A percentile compares a stretch with the other conserved stretches of the same genome.
phyloP scores from a whole-genome alignment of 257 asterid genomes.

The Thymus mandschuricus region DNA sequence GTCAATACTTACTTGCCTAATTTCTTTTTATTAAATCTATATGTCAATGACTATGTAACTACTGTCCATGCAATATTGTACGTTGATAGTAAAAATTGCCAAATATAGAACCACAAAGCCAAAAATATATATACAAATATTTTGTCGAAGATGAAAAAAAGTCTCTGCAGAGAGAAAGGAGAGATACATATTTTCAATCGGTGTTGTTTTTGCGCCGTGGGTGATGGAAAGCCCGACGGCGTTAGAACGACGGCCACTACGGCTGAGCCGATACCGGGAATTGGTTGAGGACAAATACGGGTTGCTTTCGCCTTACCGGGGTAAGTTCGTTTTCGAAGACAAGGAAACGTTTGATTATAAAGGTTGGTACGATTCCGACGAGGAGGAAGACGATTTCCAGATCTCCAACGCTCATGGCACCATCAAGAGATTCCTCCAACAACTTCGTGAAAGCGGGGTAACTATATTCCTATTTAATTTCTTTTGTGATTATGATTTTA shows the following conservation, averaged over 20 bases:
- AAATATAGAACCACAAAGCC: background rate
- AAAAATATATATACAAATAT: background rate
- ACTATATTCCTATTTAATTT: too few relatives aligned
- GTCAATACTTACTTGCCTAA: too few relatives aligned
- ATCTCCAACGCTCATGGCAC: conserved; percentile 16
- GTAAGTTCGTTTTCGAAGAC: conserved; percentile 20
- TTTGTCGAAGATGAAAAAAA: background rate
- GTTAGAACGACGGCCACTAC: background rate
- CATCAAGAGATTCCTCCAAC: conserved; percentile 26
- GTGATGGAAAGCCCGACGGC: conserved; percentile 8
- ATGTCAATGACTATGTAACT: background rate
- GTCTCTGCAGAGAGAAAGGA: background rate
- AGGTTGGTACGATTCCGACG: conserved; percentile 23
- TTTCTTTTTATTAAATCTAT: too few relatives aligned
- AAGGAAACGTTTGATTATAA: conserved; percentile 14
- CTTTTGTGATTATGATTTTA: too few relatives aligned
- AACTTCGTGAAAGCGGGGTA: conserved; percentile 23
- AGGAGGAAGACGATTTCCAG: background rate
- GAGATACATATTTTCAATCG: background rate
- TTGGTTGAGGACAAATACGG: conserved; percentile 22
- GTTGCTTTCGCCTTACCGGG: conserved; percentile 19
- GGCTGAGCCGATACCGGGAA: conserved; percentile 21
- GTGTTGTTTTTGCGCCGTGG: background rate
- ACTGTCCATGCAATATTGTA: background rate
- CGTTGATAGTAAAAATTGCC: background rate